Percentiles rank a stretch among this genome's conserved stretches.
These are phyloP conservation scores for Mycena belliarum DNA, from an alignment of 768 basidiomycete genomes.

Conservation along the genomic window DNA sequence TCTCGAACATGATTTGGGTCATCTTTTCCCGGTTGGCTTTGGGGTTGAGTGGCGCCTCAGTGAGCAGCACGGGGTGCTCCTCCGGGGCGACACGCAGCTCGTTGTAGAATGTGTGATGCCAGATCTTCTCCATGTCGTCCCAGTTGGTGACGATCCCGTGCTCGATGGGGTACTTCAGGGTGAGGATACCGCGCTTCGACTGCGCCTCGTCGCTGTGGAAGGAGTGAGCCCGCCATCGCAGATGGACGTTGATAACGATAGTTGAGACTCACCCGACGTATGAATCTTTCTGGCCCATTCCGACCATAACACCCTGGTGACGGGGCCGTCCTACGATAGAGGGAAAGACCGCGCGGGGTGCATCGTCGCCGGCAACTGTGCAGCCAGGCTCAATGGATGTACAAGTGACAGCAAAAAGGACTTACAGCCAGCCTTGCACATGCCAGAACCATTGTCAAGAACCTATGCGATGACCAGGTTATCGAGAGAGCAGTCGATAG, in stretches of 20 bases:
- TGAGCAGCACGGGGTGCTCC: conserved; percentile 72
- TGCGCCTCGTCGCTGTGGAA: conserved; percentile 64
- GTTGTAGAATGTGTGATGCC: conserved; percentile 69
- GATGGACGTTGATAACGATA: neutral
- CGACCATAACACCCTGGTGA: conserved; percentile 77
- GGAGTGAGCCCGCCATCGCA: conserved; percentile 19
- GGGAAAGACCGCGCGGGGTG: conserved; percentile 72
- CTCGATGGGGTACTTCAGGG: conserved; percentile 72
- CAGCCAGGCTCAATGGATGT: neutral
- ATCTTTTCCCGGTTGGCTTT: conserved; percentile 74
- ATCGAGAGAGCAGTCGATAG: neutral
- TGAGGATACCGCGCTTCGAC: conserved; percentile 74
- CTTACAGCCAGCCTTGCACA: conserved; percentile 24
- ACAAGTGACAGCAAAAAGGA: neutral
- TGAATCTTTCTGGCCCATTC: conserved; percentile 78
- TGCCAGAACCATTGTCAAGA: conserved; percentile 71
- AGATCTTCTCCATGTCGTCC: conserved; percentile 26
- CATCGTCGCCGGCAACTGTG: conserved; percentile 58
- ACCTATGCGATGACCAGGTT: conserved; percentile 37
- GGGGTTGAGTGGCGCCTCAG: conserved; percentile 72
- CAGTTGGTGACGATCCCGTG: conserved; percentile 24
- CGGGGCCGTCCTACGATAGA: conserved; percentile 75
- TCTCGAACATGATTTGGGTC: conserved; percentile 81
- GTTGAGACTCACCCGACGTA: conserved; percentile 60
- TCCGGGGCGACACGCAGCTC: conserved; percentile 74